Conservation (phyloP, 257 asterid genomes). For the Echites panduratus region DNA sequence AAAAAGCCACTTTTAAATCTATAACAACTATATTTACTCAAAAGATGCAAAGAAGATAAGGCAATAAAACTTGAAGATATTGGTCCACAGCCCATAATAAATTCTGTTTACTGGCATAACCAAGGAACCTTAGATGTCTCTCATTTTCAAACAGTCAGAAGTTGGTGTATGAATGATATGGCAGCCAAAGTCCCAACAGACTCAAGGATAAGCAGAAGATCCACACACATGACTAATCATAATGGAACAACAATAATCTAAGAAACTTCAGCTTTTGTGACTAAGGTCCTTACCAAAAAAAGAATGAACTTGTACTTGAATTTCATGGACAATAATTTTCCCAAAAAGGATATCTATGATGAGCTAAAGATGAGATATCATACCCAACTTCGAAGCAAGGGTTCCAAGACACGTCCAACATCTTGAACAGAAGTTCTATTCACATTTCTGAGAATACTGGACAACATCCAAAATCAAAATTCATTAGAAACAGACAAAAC, state of each 20-base stretch:
- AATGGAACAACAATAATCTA: not conserved
- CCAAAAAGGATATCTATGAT: not conserved
- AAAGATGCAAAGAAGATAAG: not conserved
- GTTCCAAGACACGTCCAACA: slow-evolving; percentile 43
- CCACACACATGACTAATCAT: not conserved
- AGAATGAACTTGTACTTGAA: not conserved
- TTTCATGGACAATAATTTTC: not conserved
- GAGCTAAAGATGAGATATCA: slow-evolving; percentile 12
- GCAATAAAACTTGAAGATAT: not conserved
- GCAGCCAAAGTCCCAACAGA: not conserved
- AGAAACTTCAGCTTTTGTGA: not conserved
- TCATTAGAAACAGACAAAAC: not conserved
- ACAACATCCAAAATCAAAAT: slow-evolving; percentile 10
- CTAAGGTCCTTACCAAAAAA: not conserved
- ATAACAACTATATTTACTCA: not conserved
- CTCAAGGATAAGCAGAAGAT: not conserved
- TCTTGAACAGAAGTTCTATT: slow-evolving; percentile 43
- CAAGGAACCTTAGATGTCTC: not conserved
- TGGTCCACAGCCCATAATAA: not conserved
- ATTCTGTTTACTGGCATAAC: not conserved
- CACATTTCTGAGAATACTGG: slow-evolving; percentile 45
- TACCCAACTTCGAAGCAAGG: slow-evolving; percentile 56
- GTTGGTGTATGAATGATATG: not conserved
- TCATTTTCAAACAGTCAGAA: not conserved
- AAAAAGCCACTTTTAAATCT: not conserved